These are phyloP conservation scores for Torrubiella hemipterigena DNA, from an alignment of 2,329 filamentous ascomycete species.

Conservation along the genomic window DNA sequence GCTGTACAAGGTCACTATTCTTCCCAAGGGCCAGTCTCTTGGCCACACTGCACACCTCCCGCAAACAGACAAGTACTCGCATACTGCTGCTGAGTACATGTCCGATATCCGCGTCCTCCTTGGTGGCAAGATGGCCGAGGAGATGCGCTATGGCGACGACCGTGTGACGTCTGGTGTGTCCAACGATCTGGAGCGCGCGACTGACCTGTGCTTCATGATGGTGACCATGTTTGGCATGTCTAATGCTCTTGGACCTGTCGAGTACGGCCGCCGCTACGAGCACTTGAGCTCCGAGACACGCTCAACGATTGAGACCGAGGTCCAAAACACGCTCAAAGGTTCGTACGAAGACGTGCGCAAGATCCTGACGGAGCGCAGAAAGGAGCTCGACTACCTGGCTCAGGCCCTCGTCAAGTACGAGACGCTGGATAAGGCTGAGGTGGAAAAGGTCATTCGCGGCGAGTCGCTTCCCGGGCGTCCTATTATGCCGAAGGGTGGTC, in stretches of 20 bases:
- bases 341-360: conserved; percentile 61
- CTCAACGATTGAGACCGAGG: conserved; percentile 76
- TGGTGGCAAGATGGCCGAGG: conserved; percentile 81
- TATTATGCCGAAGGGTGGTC: conserved; percentile 39
- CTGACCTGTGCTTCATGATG: conserved; percentile 73
- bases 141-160: conserved; percentile 83
- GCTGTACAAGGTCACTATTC: conserved; percentile 94
- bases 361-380: conserved; percentile 62
- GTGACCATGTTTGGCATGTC: conserved; percentile 88
- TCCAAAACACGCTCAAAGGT: conserved; percentile 73
- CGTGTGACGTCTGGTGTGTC: conserved; percentile 84
- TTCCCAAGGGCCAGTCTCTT: conserved; percentile 76
- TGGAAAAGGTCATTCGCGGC: conserved; percentile 78
- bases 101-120: conserved; percentile 69
- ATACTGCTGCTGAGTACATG: conserved; percentile 73
- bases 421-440: conserved; percentile 78
- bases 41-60: conserved; percentile 83
- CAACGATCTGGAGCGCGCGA: conserved; percentile 71
- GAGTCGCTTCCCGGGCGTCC: conserved; percentile 63
- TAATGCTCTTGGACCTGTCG: conserved; percentile 74
- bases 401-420: conserved; percentile 90
- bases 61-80: conserved; percentile 85
- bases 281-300: conserved; percentile 78
- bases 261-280: conserved; percentile 71
- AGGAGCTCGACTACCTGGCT: conserved; percentile 78